These are phyloP conservation scores for Myrica gale DNA, from an alignment of 306 rosid species.

Conservation along the genomic window DNA sequence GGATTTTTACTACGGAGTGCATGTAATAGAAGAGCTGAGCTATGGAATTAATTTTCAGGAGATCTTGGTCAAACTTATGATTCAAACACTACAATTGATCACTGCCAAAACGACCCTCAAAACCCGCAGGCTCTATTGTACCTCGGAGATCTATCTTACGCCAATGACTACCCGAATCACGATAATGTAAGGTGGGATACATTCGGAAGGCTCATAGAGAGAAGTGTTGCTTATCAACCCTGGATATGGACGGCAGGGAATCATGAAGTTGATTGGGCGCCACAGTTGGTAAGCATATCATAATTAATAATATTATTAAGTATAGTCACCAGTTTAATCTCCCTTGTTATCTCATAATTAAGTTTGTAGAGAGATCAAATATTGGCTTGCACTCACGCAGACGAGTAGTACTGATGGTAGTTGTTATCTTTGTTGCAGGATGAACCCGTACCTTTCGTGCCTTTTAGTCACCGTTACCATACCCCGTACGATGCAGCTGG, in stretches of 20 bases:
- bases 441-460: conserved; percentile 66
- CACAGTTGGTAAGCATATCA: conserved; percentile 57
- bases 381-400: too few species aligned
- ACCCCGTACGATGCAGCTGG: conserved; percentile 41
- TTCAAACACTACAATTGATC: conserved; percentile 70
- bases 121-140: conserved; percentile 57
- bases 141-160: conserved; percentile 84
- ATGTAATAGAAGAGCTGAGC: too few species aligned
- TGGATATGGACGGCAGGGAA: conserved; percentile 97
- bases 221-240: conserved; percentile 81
- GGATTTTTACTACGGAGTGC: too few species aligned
- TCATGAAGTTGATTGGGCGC: conserved; percentile 71
- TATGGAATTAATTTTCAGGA: conserved; percentile 38
- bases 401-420: too few species aligned
- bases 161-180: conserved; percentile 60
- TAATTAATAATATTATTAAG: too few species aligned
- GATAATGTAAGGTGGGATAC: conserved; percentile 79
- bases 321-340: too few species aligned
- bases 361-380: too few species aligned
- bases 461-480: conserved; percentile 42
- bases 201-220: conserved; percentile 78
- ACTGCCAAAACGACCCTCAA: conserved; percentile 48
- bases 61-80: conserved; percentile 86
- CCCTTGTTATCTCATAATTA: too few species aligned
- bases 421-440: conserved; percentile 37